Evolutionary conservation across 2,329 filamentous ascomycete genomes (phyloP), one percentile per base, ranked within the genome.

Genomic region (Fusarium sp.): DNA sequence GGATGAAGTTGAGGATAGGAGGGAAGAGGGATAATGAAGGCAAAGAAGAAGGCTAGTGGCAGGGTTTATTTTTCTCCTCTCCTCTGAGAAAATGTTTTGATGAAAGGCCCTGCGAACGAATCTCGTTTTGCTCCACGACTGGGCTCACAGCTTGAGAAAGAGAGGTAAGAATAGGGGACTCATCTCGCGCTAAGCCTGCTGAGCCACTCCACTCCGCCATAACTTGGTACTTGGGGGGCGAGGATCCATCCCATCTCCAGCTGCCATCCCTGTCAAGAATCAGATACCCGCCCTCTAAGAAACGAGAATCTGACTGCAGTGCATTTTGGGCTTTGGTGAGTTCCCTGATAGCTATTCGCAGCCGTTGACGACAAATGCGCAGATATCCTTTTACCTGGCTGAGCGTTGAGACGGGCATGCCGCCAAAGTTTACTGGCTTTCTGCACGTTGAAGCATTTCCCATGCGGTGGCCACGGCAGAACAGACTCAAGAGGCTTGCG

Each of bases 181-280:
- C 72, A 63, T 56, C 39, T 75, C 71, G 65, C 75, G 74, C 76
- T 77, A 77, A 74, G 74, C 67, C 66, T 73, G 77, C 77, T 79
- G 76, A 79, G 77, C 77, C 77, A 78, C 77, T 71, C 73, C 67
- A 75, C 74, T 72, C 70, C 68, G 75, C 74, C 74, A 66, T 74
- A 58, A 70, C 61, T 76, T 66, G 63, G 62, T 31, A 68, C 62
- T 75, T 73, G 62, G 65, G 66, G 74, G 73, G 72, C 65, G 61
- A 65, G 72, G 73, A 71, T 72, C 73, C 73, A 65, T 75, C 62
- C 70, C 70, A 68, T 73, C 62, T 73, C 64, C 53, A 60, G 66
- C 58, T 58, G 36, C 57, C 41, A 68, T 67, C 71, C 75, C 59
- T 74, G 73, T 65, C 65, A 55, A 52, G 69, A 64, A 54, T 50